These are phyloP conservation scores for Tarenaya hassleriana DNA, from an alignment of 345 rosid species.

Conservation along the genomic window DNA sequence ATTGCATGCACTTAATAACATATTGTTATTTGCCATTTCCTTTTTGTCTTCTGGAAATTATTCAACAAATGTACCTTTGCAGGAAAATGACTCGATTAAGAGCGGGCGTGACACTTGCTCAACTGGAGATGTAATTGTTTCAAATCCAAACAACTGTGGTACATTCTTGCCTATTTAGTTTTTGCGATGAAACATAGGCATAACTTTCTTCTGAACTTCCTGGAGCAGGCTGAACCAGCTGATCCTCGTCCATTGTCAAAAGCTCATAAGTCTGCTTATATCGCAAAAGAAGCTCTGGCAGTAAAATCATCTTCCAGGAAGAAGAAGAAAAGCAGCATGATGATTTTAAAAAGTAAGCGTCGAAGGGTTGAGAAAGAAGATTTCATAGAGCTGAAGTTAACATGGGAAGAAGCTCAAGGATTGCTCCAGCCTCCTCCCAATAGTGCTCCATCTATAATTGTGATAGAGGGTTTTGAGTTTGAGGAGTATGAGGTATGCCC, in stretches of 20 bases:
- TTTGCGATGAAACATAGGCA: slow-evolving; percentile 18
- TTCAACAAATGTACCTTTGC: slow-evolving; percentile 25
- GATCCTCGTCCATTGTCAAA: slow-evolving; percentile 61
- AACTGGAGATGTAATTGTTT: slow-evolving; percentile 56
- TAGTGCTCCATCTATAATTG: slow-evolving; percentile 50
- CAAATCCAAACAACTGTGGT: slow-evolving; percentile 24
- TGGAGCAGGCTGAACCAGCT: slow-evolving; percentile 55
- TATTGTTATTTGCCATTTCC: slow-evolving; percentile 7
- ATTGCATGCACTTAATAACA: slow-evolving; percentile 4
- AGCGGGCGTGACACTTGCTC: slow-evolving; percentile 36
- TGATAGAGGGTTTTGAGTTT: slow-evolving; percentile 79
- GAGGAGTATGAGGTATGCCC: slow-evolving; percentile 89
- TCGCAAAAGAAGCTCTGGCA: slow-evolving; percentile 62
- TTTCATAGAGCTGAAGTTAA: slow-evolving; percentile 62
- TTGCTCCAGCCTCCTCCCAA: slow-evolving; percentile 79
- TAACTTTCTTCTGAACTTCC: slow-evolving; percentile 31
- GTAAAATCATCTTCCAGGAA: slow-evolving; percentile 46
- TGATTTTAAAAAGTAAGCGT: slow-evolving; percentile 65
- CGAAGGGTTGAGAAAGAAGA: slow-evolving; percentile 70
- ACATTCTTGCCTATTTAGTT: slow-evolving; percentile 28
- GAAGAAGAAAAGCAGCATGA: slow-evolving; percentile 64
- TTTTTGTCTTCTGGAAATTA: too few relatives aligned
- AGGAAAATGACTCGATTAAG: slow-evolving; percentile 61
- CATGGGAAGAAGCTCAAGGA: slow-evolving; percentile 95
- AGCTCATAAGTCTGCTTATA: slow-evolving; percentile 62